phyloP scores from a whole-genome alignment of 768 basidiomycete species.

The Trametes cubensis region DNA sequence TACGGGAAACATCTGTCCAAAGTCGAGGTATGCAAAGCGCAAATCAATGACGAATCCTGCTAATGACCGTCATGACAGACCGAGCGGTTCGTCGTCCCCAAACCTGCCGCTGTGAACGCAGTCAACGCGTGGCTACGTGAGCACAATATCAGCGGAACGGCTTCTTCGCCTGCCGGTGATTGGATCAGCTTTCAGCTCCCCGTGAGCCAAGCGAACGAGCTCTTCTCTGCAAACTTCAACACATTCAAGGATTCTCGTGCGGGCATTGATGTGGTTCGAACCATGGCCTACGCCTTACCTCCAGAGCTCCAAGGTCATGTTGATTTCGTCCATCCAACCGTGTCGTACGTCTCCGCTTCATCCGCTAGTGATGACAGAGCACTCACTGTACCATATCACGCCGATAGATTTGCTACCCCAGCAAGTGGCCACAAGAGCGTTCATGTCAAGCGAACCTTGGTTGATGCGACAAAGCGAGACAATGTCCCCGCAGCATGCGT shows the following conservation, averaged over 20 bases:
- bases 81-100: constrained; percentile 26
- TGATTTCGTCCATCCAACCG: constrained; percentile 34
- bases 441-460: neutral
- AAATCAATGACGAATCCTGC: neutral
- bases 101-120: constrained; percentile 19
- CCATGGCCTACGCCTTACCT: constrained; percentile 35
- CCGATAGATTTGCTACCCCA: neutral
- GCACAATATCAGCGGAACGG: constrained; percentile 25
- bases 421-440: constrained; percentile 30
- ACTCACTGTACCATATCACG: neutral
- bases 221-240: constrained; percentile 31
- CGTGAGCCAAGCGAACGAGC: constrained; percentile 32
- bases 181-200: constrained; percentile 29
- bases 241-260: constrained; percentile 28
- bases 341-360: constrained; percentile 22
- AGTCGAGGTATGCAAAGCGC: constrained; percentile 31
- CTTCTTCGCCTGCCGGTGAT: constrained; percentile 30
- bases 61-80: constrained; percentile 8
- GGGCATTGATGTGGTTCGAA: constrained; percentile 29
- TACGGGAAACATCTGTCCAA: constrained; percentile 39
- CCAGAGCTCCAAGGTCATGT: constrained; percentile 28
- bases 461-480: constrained; percentile 23
- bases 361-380: neutral
- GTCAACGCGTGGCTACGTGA: constrained; percentile 30
- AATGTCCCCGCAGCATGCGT: constrained; percentile 26